A percentile compares a stretch with the other conserved stretches of the same genome.
These are phyloP conservation scores for Diaporthe velutina DNA, from an alignment of 2,329 filamentous ascomycete genomes.

Conservation along the genomic window DNA sequence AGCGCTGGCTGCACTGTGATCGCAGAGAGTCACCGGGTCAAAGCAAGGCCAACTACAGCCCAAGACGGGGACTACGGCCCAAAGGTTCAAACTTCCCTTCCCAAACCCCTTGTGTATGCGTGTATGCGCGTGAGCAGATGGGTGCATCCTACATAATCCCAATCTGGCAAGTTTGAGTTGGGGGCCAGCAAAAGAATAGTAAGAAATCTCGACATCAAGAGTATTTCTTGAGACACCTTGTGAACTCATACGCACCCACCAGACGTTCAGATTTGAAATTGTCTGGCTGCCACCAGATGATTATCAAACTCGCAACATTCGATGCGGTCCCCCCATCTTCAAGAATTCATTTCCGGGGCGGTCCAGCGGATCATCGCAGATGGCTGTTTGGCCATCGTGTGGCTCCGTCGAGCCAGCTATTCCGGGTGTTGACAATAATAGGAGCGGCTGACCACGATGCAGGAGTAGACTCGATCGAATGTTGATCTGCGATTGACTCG, in stretches of 20 bases:
- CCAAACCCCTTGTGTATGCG: neutral
- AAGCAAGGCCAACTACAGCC: too few relatives aligned
- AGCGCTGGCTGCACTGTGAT: neutral
- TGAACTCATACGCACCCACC: neutral
- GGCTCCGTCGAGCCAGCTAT: neutral
- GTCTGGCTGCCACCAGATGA: neutral
- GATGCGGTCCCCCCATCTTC: neutral
- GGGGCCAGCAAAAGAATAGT: neutral
- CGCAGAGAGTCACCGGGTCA: neutral
- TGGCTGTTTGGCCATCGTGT: neutral
- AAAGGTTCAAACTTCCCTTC: neutral
- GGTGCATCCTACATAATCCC: neutral
- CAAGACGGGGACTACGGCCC: neutral
- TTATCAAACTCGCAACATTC: neutral
- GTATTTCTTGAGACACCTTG: neutral
- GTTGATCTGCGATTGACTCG: neutral
- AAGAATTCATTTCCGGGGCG: neutral
- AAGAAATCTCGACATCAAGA: neutral
- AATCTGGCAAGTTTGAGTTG: neutral
- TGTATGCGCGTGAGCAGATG: neutral
- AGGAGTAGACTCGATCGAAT: neutral
- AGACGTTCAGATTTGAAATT: neutral
- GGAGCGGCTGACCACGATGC: neutral
- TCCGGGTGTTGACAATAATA: neutral
- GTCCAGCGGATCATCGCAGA: slow-evolving; percentile 2